Percentiles rank a stretch among this genome's conserved stretches.
Evolutionary conservation across 768 basidiomycete species (phyloP).

Genomic region (Boletus subparvulus): DNA sequence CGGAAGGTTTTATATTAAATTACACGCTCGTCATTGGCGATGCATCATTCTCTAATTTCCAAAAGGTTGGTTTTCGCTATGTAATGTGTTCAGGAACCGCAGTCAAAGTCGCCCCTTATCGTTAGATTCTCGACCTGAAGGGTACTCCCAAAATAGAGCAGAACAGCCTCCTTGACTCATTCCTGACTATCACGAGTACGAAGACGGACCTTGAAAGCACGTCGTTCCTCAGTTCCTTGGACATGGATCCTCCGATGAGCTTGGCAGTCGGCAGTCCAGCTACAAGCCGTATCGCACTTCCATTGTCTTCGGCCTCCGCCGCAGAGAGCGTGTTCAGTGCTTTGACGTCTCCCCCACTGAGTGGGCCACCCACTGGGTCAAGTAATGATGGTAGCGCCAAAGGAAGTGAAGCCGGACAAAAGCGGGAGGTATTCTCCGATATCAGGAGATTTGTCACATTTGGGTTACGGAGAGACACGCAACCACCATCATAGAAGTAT

Average conservation of each 20-base stretch:
- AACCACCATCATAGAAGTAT: slow-evolving; percentile 23
- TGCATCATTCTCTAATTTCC: slow-evolving; percentile 95
- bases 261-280: slow-evolving; percentile 65
- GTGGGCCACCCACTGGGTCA: slow-evolving; percentile 62
- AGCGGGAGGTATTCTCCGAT: slow-evolving; percentile 84
- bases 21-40: slow-evolving; percentile 94
- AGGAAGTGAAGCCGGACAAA: slow-evolving; percentile 45
- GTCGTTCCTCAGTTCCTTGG: slow-evolving; percentile 89
- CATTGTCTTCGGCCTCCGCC: slow-evolving; percentile 35
- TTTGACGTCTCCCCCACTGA: slow-evolving; percentile 58
- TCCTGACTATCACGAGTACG: slow-evolving; percentile 90
- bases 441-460: slow-evolving; percentile 88
- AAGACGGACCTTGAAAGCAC: slow-evolving; percentile 84
- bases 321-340: slow-evolving; percentile 59
- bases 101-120: slow-evolving; percentile 2
- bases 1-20: slow-evolving; percentile 93
- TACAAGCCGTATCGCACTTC: slow-evolving; percentile 59
- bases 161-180: slow-evolving; percentile 87
- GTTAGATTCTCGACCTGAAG: slow-evolving; percentile 91
- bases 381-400: slow-evolving; percentile 44
- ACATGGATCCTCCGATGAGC: slow-evolving; percentile 84
- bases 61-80: slow-evolving; percentile 66
- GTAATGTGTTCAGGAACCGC: slow-evolving; percentile 3
- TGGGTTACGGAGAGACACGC: slow-evolving; percentile 73
- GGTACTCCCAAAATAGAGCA: slow-evolving; percentile 86